Evolutionary conservation across 306 rosid genomes (phyloP), one percentile per base, ranked within the genome.

Genomic region (Trifolium subterraneum): DNA sequence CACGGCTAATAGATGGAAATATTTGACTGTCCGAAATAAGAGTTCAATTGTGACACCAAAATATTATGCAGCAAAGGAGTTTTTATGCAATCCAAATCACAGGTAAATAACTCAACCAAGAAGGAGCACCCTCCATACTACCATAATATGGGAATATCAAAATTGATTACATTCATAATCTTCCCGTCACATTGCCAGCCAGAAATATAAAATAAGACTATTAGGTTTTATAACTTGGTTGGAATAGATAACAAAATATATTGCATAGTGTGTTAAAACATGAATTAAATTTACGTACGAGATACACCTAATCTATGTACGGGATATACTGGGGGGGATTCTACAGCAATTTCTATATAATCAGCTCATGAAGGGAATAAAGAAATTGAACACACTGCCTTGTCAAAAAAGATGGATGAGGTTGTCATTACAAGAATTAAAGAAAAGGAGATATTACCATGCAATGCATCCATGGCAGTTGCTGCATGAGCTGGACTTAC

Each of bases 401-500:
- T 42, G 70, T 23, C 41, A 54, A 54, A 54, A 54, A 41, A 45
- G 44, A 79, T 27, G 35, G 63, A 72, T n/a, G 51, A 64, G 33
- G 66, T 65, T 66, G 15, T 61, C 56, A 67, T 75, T 64, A 5
- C 31, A 72, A 62, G 77, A 77, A 78, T 41, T 20, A 80, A 31
- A 52, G 74, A 59, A 80, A 80, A 70, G 38, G 10, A 56, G 35
- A 73, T 39, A 87, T 85, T 84, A 94, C 97, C 98, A 88, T 94
- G 98, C 84, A 94, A 75, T 70, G 97, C 96, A 76, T 91, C 97
- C 97, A 90, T 89, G 65, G 98, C 98, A 52, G 97, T 94, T 44
- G 98, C 97, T 54, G 97, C 98, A 80, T 94, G 97, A 78, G 95
- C 98, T 41, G 97, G 96, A 71, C 97, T 94, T 81, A 82, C 68